Conservation (phyloP, 2,329 filamentous ascomycete species). For the Aspergillus arachidicola region DNA sequence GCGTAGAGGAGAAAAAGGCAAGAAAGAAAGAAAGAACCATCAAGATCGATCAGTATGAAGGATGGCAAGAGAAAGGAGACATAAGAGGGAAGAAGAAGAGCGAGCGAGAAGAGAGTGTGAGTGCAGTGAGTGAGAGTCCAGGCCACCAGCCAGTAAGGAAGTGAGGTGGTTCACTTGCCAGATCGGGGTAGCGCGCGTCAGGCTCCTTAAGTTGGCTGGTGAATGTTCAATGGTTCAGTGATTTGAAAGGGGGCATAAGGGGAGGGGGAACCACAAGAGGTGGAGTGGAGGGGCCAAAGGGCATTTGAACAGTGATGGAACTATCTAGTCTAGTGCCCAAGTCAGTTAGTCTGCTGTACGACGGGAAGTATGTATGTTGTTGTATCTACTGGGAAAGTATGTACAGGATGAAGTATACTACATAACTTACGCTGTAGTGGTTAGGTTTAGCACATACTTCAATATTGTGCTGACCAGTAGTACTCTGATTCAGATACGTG, state of each 20-base stretch:
- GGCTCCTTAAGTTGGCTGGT: constrained; percentile 1
- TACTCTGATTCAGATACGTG: neutral
- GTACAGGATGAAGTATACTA: neutral
- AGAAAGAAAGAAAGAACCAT: constrained; percentile 2
- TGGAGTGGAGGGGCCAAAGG: neutral
- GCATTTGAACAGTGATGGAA: neutral
- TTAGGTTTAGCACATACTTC: neutral
- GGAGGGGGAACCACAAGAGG: neutral
- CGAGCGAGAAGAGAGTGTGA: neutral
- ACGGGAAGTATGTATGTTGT: neutral
- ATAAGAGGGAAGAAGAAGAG: constrained; percentile 1
- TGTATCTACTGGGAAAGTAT: neutral
- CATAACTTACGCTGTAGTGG: too few species aligned
- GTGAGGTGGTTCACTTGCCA: constrained; percentile 3
- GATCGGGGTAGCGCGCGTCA: constrained; percentile 12
- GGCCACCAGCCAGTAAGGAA: constrained; percentile 10
- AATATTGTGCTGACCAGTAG: neutral
- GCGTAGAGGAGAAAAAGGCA: neutral
- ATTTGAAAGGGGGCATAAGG: constrained; percentile 5
- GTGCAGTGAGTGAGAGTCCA: constrained; percentile 5
- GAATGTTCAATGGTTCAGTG: constrained; percentile 6
- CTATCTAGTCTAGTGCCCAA: neutral
- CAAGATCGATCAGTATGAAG: neutral
- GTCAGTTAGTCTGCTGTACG: neutral
- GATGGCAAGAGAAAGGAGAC: constrained; percentile 6